Evolutionary conservation across 805 yeast genomes (phyloP), one percentile per base, ranked within the genome.

Genomic region (Candida tammaniensis): DNA sequence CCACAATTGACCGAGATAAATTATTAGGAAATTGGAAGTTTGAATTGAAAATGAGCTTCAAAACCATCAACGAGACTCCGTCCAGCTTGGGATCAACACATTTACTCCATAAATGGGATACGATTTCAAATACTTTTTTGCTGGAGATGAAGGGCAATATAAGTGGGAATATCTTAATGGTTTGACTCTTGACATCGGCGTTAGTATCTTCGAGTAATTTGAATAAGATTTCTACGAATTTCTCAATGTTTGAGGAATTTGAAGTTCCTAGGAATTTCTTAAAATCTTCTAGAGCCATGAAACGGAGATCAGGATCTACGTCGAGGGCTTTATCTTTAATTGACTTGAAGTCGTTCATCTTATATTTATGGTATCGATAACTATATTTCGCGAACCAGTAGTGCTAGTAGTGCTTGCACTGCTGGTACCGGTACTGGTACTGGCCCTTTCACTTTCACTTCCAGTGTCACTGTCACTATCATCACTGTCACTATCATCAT

Each of bases 221-320:
- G 34, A 68, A 59, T 26, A 76, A 49, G 12, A 66, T 54, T 30
- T 65, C 61, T 31, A 64, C 52, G 47, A 76, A 59, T 12, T 49
- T 50, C 32, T 46, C 58, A 39, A 64, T 55, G 38, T 52, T 47
- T 38, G 40, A 36, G 46, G 47, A 40, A 53, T 49, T 48, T 45
- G 45, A 37, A 49, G 48, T 36, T 38, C 42, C 40, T 15, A 74
- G 48, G 30, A 59, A 49, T 49, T 73, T 73, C 46, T 72, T 76
- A 47, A 85, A 68, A 50, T 86, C 95, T 46, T 75, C 82, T 36
- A 86, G 62, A 2, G 89, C 94, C 95, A 86, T 86, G 60, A 79
- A 86, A 53, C 95, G 65, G 45, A 83, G 62, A 52, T 86, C 95
- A 3, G 93, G 83, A 48, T 86, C 95, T 3, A 80, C 80, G 44